A percentile compares a stretch with the other conserved stretches of the same genome.
Conservation (phyloP, 2,329 filamentous ascomycete genomes). For the Sarocladium kiliense region DNA sequence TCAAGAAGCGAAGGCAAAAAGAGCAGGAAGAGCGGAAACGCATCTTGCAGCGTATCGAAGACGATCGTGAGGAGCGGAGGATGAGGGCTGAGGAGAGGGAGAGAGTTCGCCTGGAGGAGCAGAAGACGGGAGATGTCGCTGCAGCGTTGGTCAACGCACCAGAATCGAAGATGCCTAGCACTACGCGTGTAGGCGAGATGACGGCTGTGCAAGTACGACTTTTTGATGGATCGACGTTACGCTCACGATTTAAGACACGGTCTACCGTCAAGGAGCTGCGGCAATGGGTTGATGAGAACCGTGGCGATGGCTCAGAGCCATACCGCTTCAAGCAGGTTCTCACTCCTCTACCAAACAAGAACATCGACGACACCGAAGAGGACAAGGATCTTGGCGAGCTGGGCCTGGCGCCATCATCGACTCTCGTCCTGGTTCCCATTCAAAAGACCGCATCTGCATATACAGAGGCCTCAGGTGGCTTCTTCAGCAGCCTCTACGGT, state of each 20-base stretch:
- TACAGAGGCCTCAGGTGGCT: constrained; percentile 20
- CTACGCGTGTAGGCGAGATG: constrained; percentile 22
- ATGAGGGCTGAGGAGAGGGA: constrained; percentile 47
- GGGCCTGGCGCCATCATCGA: constrained; percentile 73
- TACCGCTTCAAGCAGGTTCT: constrained; percentile 84
- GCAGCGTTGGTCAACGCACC: constrained; percentile 25
- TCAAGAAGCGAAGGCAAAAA: constrained; percentile 58
- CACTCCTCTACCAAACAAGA: constrained; percentile 69
- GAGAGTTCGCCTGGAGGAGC: constrained; percentile 28
- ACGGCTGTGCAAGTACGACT: constrained; percentile 70
- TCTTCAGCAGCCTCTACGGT: constrained; percentile 24
- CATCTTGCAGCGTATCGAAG: constrained; percentile 70
- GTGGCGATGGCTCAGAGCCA: constrained; percentile 52
- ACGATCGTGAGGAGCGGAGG: constrained; percentile 66
- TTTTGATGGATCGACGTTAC: constrained; percentile 77
- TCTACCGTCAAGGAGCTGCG: constrained; percentile 66
- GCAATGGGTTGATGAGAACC: constrained; percentile 66
- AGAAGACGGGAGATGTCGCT: constrained; percentile 23
- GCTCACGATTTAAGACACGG: constrained; percentile 62
- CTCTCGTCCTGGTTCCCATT: constrained; percentile 73
- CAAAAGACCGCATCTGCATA: constrained; percentile 41
- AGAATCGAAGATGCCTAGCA: constrained; percentile 25
- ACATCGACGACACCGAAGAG: constrained; percentile 73
- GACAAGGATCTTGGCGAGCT: constrained; percentile 61
- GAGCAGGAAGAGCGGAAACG: constrained; percentile 64